These are phyloP conservation scores for Rhypophila decipiens DNA, from an alignment of 495 filamentous ascomycete species.

Conservation along the genomic window DNA sequence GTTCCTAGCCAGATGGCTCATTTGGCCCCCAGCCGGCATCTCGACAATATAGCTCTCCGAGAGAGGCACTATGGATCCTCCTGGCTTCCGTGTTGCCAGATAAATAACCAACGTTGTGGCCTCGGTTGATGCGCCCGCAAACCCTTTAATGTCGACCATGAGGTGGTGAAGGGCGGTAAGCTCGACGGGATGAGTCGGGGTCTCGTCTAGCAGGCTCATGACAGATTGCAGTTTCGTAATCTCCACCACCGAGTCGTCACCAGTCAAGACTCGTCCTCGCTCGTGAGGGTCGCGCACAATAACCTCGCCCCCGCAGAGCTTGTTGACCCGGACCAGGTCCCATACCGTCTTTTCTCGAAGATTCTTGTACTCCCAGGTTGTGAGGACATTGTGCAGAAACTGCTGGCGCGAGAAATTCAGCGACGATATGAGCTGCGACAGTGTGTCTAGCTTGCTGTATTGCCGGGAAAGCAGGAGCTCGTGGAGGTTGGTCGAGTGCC, in stretches of 20 bases:
- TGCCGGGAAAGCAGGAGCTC: slow-evolving; percentile 78
- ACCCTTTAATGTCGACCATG: slow-evolving; percentile 72
- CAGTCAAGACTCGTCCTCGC: slow-evolving; percentile 78
- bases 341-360: slow-evolving; percentile 85
- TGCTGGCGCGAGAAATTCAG: slow-evolving; percentile 81
- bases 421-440: slow-evolving; percentile 69
- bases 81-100: slow-evolving; percentile 62
- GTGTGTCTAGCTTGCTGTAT: slow-evolving; percentile 73
- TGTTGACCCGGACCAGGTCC: slow-evolving; percentile 91
- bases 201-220: slow-evolving; percentile 88
- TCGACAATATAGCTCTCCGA: slow-evolving; percentile 81
- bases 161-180: slow-evolving; percentile 74
- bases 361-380: slow-evolving; percentile 65
- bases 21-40: slow-evolving; percentile 63
- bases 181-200: slow-evolving; percentile 60
- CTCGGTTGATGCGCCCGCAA: slow-evolving; percentile 64
- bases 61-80: slow-evolving; percentile 55
- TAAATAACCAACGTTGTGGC: slow-evolving; percentile 73
- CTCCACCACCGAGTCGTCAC: slow-evolving; percentile 88
- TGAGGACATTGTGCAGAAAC: slow-evolving; percentile 88
- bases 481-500: slow-evolving; percentile 95
- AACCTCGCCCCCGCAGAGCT: slow-evolving; percentile 81
- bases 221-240: slow-evolving; percentile 85
- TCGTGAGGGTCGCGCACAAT: slow-evolving; percentile 85
- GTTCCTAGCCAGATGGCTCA: slow-evolving; percentile 50